Conservation (phyloP, 1,139 yeast genomes). For the Pichia cactophila region DNA sequence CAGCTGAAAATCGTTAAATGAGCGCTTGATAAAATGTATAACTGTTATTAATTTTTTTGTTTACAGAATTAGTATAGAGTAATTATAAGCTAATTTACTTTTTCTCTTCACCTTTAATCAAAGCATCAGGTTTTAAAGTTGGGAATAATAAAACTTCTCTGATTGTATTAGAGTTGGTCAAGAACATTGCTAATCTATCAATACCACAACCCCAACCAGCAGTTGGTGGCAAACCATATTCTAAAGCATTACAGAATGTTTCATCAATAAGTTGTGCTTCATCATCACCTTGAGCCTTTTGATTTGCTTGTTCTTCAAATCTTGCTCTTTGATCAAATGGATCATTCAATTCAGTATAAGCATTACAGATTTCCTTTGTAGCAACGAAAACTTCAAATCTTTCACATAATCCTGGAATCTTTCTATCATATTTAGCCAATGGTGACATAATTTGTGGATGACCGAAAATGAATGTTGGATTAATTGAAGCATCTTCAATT, state of each 20-base stretch:
- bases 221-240: constrained; percentile 98
- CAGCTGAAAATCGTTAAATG: constrained; percentile 30
- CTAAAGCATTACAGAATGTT: constrained; percentile 94
- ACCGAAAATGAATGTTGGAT: constrained; percentile 96
- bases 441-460: constrained; percentile 99
- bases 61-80: background rate
- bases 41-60: background rate
- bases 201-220: constrained; percentile 99
- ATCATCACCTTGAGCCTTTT: constrained; percentile 98
- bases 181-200: constrained; percentile 96
- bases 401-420: constrained; percentile 90
- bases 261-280: constrained; percentile 97
- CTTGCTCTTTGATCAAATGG: constrained; percentile 96
- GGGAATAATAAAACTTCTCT: constrained; percentile 98
- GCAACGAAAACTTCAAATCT: constrained; percentile 98
- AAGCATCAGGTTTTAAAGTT: constrained; percentile 87
- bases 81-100: constrained; percentile 6
- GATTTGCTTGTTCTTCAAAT: constrained; percentile 98
- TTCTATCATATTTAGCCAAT: constrained; percentile 91
- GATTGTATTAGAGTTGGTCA: constrained; percentile 92
- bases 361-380: constrained; percentile 96
- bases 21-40: background rate
- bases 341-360: constrained; percentile 97
- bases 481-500: constrained; percentile 84
- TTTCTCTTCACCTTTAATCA: constrained; percentile 28